These are phyloP conservation scores for Avicennia marina DNA, from an alignment of 257 asterid genomes.

Conservation along the genomic window DNA sequence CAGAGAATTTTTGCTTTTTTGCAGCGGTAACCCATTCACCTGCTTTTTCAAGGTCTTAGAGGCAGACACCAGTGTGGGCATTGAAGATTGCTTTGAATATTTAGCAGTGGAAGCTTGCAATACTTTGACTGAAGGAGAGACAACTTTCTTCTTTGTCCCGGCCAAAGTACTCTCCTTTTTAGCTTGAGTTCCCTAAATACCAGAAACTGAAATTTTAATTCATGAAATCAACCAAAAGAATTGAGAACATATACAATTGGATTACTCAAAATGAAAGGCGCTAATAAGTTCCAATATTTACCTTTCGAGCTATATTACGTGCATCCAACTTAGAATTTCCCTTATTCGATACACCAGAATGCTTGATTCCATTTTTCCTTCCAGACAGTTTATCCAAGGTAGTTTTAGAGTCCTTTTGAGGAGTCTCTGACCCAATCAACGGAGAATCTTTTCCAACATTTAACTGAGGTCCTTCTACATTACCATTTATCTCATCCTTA, in stretches of 20 bases:
- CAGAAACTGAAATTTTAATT: constrained; percentile 14
- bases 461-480: constrained; percentile 20
- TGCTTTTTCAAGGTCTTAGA: constrained; percentile 41
- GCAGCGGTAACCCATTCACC: constrained; percentile 30
- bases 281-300: constrained; percentile 19
- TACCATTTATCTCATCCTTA: constrained; percentile 25
- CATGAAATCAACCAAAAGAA: constrained; percentile 9
- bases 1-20: constrained; percentile 30
- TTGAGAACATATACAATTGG: neutral
- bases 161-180: constrained; percentile 35
- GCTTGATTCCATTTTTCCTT: constrained; percentile 27
- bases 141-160: constrained; percentile 40
- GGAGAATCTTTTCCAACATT: constrained; percentile 27
- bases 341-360: constrained; percentile 26
- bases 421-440: constrained; percentile 21
- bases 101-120: constrained; percentile 37
- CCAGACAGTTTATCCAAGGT: constrained; percentile 27
- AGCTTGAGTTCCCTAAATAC: constrained; percentile 46
- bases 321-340: constrained; percentile 29
- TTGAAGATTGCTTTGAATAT: constrained; percentile 31
- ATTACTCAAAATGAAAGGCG: constrained; percentile 3
- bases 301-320: constrained; percentile 47
- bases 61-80: constrained; percentile 32
- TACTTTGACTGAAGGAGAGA: constrained; percentile 41
- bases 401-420: constrained; percentile 19